These are phyloP conservation scores for Tricholoma furcatifolium DNA, from an alignment of 768 basidiomycete genomes.

Conservation along the genomic window DNA sequence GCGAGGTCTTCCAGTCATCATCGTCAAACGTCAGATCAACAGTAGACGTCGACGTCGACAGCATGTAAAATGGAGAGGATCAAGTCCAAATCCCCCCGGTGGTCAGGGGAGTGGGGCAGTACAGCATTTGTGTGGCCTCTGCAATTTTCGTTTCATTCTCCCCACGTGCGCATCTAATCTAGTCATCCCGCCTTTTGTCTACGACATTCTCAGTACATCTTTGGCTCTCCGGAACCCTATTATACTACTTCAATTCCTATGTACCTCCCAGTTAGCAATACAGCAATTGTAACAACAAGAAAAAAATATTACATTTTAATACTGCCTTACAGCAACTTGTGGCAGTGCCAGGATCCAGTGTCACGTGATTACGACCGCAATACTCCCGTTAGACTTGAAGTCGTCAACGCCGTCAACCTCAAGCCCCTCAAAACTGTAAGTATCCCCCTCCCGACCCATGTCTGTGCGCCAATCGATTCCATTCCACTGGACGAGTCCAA, in stretches of 20 bases:
- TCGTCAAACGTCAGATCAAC: conserved; percentile 67
- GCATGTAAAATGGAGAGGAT: conserved; percentile 40
- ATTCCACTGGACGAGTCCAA: conserved; percentile 13
- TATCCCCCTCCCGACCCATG: conserved; percentile 24
- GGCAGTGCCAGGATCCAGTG: conserved; percentile 1
- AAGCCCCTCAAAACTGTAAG: conserved; percentile 55
- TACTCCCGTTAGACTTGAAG: conserved; percentile 17
- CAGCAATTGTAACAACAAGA: not conserved
- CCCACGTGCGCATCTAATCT: conserved; percentile 6
- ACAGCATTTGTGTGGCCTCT: conserved; percentile 1
- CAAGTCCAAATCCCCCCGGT: conserved; percentile 2
- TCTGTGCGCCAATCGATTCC: conserved; percentile 13
- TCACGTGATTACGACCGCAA: not conserved
- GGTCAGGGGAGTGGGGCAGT: conserved; percentile 10
- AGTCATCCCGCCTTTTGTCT: not conserved
- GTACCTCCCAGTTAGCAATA: not conserved
- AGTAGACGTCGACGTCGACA: conserved; percentile 52
- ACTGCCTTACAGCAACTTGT: not conserved
- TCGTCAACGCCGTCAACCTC: conserved; percentile 46
- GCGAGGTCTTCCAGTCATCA: conserved; percentile 64
- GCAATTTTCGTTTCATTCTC: conserved; percentile 2
- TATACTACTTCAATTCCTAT: not conserved
- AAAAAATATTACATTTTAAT: no score
- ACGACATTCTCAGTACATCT: not conserved
- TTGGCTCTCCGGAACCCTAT: not conserved